Base-by-base conservation (phyloP, 2,329 filamentous ascomycete species). In the Alternaria panax region DNA sequence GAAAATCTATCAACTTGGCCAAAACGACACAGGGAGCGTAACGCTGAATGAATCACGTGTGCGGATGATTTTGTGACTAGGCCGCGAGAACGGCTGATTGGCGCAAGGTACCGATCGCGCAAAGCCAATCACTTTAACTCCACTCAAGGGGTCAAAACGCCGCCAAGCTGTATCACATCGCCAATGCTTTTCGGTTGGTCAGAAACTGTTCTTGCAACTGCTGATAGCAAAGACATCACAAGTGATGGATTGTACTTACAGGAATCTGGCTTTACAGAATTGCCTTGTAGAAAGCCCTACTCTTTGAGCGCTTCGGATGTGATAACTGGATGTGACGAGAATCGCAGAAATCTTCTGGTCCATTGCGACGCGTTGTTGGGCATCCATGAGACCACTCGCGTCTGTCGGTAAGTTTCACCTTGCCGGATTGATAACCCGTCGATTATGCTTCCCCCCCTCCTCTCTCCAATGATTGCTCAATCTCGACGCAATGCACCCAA, bases 81-180 rank as follows among this genome's bases (percentile, higher is more conserved):
- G 67, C 63, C 46, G 63, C 68, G 59, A 54, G 53, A 28, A 57
- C 40, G 67, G 67, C n/a, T 66, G n/a, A 66, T 62, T 66, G 64
- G 68, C 67, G 60, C 27, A 57, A 55, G 51, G 41, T 28, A 55
- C 52, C 55, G 22, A 22, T 7, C 18, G 9, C 7, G 20, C 22
- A 61, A 2, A 57, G 42, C 71, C 71, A 74, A 74, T 74, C 70
- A 64, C 60, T 70, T 66, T 45, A 2, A 20, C 30, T 51, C 53
- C 20, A 46, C 12, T 11, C 30, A 24, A 30, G 54, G 46, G 57
- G 24, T 16, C 50, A 66, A 58, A 58, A 61, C 62, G 59, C 61
- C 55, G 69, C 69, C 62, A 67, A 70, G 66, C 40, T 51, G 20
- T 27, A 36, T 42, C 30, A 30, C 40, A 36, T 22, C 24, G 7